phyloP scores from a whole-genome alignment of 1,284 basidiomycete species.

The Agroathelia rolfsii region DNA sequence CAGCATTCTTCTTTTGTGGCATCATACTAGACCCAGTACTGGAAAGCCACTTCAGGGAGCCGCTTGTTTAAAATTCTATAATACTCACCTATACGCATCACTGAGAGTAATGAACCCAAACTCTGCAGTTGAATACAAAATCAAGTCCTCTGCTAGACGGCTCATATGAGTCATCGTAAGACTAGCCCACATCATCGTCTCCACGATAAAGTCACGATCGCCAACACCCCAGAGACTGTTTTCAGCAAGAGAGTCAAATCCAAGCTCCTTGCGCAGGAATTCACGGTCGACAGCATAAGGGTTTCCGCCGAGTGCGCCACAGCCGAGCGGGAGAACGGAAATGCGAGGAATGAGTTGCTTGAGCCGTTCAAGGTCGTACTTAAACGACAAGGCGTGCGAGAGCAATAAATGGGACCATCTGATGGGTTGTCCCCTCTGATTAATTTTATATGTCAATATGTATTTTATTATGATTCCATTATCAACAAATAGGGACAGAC shows the following conservation, averaged over 20 bases:
- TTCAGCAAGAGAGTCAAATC: slow-evolving; percentile 77
- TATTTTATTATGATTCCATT: background rate
- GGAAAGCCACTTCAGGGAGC: slow-evolving; percentile 5
- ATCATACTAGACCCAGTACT: slow-evolving; percentile 98
- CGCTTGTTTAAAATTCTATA: background rate
- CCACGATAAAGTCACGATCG: slow-evolving; percentile 94
- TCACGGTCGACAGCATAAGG: slow-evolving; percentile 89
- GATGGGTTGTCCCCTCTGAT: slow-evolving; percentile 90
- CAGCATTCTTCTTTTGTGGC: slow-evolving; percentile 99
- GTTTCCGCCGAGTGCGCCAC: slow-evolving; percentile 93
- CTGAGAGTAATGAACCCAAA: slow-evolving; percentile 92
- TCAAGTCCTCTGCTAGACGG: slow-evolving; percentile 91
- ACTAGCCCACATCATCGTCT: slow-evolving; percentile 95
- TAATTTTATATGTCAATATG: slow-evolving; percentile 4
- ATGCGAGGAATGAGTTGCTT: slow-evolving; percentile 80
- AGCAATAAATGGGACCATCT: slow-evolving; percentile 96
- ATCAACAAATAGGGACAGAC: slow-evolving; percentile 29
- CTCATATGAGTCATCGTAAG: slow-evolving; percentile 90
- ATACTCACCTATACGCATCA: slow-evolving; percentile 83
- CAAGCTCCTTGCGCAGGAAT: slow-evolving; percentile 78
- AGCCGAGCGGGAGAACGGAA: slow-evolving; percentile 88
- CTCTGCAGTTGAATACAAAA: slow-evolving; percentile 94
- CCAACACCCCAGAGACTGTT: slow-evolving; percentile 94
- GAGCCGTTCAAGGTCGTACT: slow-evolving; percentile 80
- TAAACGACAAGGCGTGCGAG: slow-evolving; percentile 90